Percentiles rank a stretch among this genome's conserved stretches.
These are phyloP conservation scores for Paramyrothecium roridum DNA, from an alignment of 2,329 filamentous ascomycete genomes.

Conservation along the genomic window DNA sequence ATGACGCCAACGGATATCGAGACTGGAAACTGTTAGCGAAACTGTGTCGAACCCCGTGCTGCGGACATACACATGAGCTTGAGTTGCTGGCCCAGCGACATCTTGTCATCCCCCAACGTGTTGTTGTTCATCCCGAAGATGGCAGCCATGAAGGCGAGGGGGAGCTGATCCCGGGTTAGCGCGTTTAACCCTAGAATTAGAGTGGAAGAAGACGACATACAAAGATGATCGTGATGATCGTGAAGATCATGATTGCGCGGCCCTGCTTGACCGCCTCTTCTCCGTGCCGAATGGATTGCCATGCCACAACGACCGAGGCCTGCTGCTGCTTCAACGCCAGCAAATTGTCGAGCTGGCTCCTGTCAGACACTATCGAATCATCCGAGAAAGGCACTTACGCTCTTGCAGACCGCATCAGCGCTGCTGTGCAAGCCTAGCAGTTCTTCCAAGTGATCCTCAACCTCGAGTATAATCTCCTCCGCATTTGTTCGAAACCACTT, in stretches of 20 bases:
- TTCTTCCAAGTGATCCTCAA: conserved; percentile 2
- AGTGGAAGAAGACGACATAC: conserved; percentile 15
- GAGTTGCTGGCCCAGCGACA: conserved; percentile 12
- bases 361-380: neutral
- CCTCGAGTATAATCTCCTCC: conserved; percentile 1
- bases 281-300: conserved; percentile 19
- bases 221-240: conserved; percentile 28
- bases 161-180: conserved; percentile 12
- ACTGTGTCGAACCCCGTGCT: neutral
- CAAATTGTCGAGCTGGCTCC: conserved; percentile 16
- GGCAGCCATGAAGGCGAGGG: conserved; percentile 22
- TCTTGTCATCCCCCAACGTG: conserved; percentile 3
- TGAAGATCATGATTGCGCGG: conserved; percentile 27
- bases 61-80: conserved; percentile 13
- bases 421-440: neutral
- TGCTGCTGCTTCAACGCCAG: conserved; percentile 28
- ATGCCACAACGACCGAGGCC: conserved; percentile 24
- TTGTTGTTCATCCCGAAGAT: conserved; percentile 27
- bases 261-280: conserved; percentile 24
- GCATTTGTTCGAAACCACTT: conserved; percentile 1
- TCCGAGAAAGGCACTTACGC: neutral
- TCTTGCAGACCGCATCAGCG: conserved; percentile 1
- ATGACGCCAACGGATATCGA: conserved; percentile 7
- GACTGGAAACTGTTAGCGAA: neutral
- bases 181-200: neutral